Evolutionary conservation across 148 eudicot genomes (phyloP), one percentile per base, ranked within the genome.

Genomic region (Drosera capensis): DNA sequence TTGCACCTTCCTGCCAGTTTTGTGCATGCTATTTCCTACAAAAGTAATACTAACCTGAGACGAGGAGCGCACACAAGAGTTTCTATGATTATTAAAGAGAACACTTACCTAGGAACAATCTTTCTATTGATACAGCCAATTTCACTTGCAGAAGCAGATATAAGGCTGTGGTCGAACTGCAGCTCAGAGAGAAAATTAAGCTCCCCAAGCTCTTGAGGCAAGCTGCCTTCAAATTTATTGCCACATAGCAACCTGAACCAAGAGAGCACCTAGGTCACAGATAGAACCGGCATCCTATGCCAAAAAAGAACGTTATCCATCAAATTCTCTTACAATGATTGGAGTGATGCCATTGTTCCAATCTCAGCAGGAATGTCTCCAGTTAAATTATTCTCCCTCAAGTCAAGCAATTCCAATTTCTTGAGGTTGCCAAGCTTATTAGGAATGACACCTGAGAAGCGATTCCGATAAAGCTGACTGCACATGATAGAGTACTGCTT

Each of bases 301-400:
- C 14, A 38, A 39, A 8, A 30, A 23, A 14, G 7, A 45, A 17
- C 37, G 43, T 17, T 31, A 34, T 34, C 3, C 25, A 35, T 34
- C n/a, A 25, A 37, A 42, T 20, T 41, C 45, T 65, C 99, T 85
- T 64, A 92, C 99, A 92, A 63, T 64, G 54, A 62, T 55, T 68
- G 70, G 43, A 92, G 45, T 23, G 78, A 92, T 25, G 28, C 55
- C 53, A 85, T 54, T 15, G 52, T 54, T 47, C 70, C 71, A 51
- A 92, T 62, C 39, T 72, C 90, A 6, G 58, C 60, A 4, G 99
- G 95, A 59, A 92, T 58, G n/a, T 34, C 50, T 54, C 99, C 99
- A 40, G 51, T 63, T 56, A 92, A 72, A 45, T 59, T 55, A 48
- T 92, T 92, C 48, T 58, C 67, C 51, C 95, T 74, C 75, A 92